These are phyloP conservation scores for Harringtonia lauricola DNA, from an alignment of 2,329 filamentous ascomycete species.

Conservation along the genomic window DNA sequence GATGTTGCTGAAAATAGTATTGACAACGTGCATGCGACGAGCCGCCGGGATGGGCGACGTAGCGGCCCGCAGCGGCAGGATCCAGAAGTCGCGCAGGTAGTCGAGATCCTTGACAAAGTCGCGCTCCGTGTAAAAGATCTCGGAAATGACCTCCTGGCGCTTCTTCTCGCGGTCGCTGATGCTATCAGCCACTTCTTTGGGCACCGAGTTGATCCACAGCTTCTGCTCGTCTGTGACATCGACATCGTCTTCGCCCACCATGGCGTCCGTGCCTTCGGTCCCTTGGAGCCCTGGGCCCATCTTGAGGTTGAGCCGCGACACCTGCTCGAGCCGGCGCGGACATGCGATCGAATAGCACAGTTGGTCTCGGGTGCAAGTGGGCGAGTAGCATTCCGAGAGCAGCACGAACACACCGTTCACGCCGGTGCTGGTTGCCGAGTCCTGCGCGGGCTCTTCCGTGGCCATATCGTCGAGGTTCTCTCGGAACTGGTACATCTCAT, in stretches of 20 bases:
- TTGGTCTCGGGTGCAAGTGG: slow-evolving; percentile 89
- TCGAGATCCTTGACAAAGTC: slow-evolving; percentile 99
- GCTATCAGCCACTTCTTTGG: slow-evolving; percentile 85
- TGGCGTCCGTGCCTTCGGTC: slow-evolving; percentile 39
- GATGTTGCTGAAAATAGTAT: slow-evolving; percentile 91
- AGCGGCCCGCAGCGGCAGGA: slow-evolving; percentile 74
- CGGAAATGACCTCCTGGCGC: slow-evolving; percentile 93
- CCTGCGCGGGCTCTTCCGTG: slow-evolving; percentile 50
- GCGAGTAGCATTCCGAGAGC: slow-evolving; percentile 94
- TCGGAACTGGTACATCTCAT: slow-evolving; percentile 93
- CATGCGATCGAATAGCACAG: slow-evolving; percentile 98
- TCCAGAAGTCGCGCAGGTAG: slow-evolving; percentile 97
- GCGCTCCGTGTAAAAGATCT: slow-evolving; percentile 96
- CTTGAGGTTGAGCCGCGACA: slow-evolving; percentile 87
- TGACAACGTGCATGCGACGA: slow-evolving; percentile 79
- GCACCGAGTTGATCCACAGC: slow-evolving; percentile 97
- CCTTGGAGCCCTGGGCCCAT: slow-evolving; percentile 77
- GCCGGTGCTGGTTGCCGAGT: slow-evolving; percentile 1
- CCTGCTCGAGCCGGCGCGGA: slow-evolving; percentile 84
- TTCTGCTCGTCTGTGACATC: slow-evolving; percentile 92
- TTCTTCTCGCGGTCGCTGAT: slow-evolving; percentile 91
- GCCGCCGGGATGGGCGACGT: slow-evolving; percentile 81
- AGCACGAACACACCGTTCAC: slow-evolving; percentile 97
- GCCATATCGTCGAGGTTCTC: slow-evolving; percentile 88
- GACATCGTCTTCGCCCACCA: slow-evolving; percentile 63